phyloP scores from a whole-genome alignment of 176 grass and related monocot species.

The Bolboschoenus planiculmis region DNA sequence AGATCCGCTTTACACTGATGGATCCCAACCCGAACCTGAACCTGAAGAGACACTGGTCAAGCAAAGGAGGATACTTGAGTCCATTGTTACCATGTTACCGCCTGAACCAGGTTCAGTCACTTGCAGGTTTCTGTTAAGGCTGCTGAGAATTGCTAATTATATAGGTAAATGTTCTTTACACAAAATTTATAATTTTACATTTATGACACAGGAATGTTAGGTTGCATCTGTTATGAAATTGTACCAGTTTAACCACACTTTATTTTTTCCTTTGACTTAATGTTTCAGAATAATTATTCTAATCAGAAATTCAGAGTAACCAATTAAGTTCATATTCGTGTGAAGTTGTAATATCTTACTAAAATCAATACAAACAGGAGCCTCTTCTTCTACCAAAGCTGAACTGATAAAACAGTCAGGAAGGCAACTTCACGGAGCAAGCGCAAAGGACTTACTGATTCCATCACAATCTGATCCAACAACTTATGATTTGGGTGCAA shows the following conservation, averaged over 20 bases:
- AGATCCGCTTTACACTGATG: conserved; percentile 31
- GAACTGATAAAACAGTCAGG: conserved; percentile 68
- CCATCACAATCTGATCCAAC: conserved; percentile 38
- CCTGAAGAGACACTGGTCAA: conserved; percentile 37
- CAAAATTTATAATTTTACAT: neutral
- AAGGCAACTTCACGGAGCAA: conserved; percentile 59
- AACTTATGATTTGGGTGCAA: conserved; percentile 52
- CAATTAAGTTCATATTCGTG: neutral
- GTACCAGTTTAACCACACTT: neutral
- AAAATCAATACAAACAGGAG: conserved; percentile 18
- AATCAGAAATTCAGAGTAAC: neutral
- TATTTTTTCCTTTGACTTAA: neutral
- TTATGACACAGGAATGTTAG: neutral
- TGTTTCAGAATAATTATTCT: neutral
- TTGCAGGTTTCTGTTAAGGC: conserved; percentile 61
- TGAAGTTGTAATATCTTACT: neutral
- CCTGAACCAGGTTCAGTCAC: conserved; percentile 49
- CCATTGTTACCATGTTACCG: conserved; percentile 80
- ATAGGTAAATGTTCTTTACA: conserved; percentile 3
- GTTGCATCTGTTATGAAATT: neutral
- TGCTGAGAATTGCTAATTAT: conserved; percentile 66
- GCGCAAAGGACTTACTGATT: conserved; percentile 54
- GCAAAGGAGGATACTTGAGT: conserved; percentile 71
- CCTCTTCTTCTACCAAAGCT: conserved; percentile 69
- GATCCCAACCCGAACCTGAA: neutral